Conservation (phyloP, 352 stramenopile genomes). For the Blastocystis sp. region DNA sequence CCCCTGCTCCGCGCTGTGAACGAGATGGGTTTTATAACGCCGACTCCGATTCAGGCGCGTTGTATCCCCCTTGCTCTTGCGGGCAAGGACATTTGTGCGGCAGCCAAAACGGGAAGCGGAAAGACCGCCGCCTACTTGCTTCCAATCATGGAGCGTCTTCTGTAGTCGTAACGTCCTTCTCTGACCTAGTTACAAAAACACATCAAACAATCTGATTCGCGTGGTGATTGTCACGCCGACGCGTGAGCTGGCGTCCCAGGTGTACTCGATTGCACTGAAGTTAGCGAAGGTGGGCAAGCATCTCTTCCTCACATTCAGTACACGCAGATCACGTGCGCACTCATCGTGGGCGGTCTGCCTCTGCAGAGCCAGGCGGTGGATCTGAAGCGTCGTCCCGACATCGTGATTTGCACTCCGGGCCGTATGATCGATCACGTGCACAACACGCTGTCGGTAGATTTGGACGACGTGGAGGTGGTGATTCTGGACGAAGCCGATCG, state of each 20-base stretch:
- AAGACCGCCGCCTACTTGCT: constrained; percentile 96
- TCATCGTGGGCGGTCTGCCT: constrained; percentile 82
- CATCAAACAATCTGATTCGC: constrained; percentile 64
- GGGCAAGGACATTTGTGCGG: constrained; percentile 91
- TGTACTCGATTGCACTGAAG: constrained; percentile 52
- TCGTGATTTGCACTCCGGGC: constrained; percentile 90
- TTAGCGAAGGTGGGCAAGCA: constrained; percentile 55
- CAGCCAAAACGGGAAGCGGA: constrained; percentile 85
- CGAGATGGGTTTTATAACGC: constrained; percentile 86
- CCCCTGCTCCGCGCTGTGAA: constrained; percentile 87
- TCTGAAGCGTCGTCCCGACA: constrained; percentile 81
- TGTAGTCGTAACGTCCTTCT: constrained; percentile 72
- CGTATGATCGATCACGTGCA: constrained; percentile 91
- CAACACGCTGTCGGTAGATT: constrained; percentile 84
- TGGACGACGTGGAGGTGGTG: constrained; percentile 93
- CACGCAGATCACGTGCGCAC: constrained; percentile 78
- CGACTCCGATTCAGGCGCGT: constrained; percentile 81
- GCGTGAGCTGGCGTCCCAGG: constrained; percentile 85
- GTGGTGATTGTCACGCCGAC: constrained; percentile 92
- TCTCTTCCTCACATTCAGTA: constrained; percentile 66
- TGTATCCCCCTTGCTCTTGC: constrained; percentile 83
- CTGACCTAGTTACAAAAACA: constrained; percentile 39
- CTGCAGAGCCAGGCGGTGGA: constrained; percentile 83
- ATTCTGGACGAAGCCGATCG: constrained; percentile 85
- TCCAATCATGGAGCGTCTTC: constrained; percentile 85